Conservation (phyloP, 805 yeast genomes). For the Metschnikowia chrysomelidarum region DNA sequence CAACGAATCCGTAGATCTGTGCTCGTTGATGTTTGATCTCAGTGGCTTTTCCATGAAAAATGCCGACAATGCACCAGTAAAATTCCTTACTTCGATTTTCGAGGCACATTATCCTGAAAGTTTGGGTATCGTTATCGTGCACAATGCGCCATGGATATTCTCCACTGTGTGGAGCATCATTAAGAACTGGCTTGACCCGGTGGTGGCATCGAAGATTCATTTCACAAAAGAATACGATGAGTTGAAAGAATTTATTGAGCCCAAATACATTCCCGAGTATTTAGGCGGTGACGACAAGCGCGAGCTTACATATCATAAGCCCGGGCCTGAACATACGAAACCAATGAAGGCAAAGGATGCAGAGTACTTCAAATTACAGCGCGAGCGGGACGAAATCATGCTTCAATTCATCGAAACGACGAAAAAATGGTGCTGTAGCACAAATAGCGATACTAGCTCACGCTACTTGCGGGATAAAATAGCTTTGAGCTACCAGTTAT, state of each 20-base stretch:
- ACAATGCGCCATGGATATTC: conserved; percentile 97
- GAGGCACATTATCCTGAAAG: conserved; percentile 98
- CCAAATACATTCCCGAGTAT: conserved; percentile 59
- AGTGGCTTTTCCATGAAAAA: conserved; percentile 83
- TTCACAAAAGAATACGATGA: conserved; percentile 76
- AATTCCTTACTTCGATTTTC: conserved; percentile 82
- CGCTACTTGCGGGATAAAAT: conserved; percentile 54
- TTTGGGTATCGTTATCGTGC: conserved; percentile 78
- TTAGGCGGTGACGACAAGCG: conserved; percentile 72
- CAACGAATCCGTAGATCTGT: conserved; percentile 73
- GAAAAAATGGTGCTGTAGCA: conserved; percentile 72
- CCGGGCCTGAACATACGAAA: conserved; percentile 54
- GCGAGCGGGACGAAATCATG: conserved; percentile 55
- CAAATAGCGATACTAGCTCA: conserved; percentile 48
- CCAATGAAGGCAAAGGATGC: conserved; percentile 34
- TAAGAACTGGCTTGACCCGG: conserved; percentile 95
- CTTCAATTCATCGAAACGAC: conserved; percentile 63
- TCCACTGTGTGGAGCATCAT: conserved; percentile 92
- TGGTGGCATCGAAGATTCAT: conserved; percentile 85
- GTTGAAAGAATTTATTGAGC: conserved; percentile 58
- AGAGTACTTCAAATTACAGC: conserved; percentile 38
- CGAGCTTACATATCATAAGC: conserved; percentile 59
- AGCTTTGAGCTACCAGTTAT: conserved; percentile 48
- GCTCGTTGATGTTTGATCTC: conserved; percentile 82
- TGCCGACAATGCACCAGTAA: conserved; percentile 91